Evolutionary conservation across 345 rosid genomes (phyloP), one percentile per base, ranked within the genome.

Genomic region (Hibiscus trionum): DNA sequence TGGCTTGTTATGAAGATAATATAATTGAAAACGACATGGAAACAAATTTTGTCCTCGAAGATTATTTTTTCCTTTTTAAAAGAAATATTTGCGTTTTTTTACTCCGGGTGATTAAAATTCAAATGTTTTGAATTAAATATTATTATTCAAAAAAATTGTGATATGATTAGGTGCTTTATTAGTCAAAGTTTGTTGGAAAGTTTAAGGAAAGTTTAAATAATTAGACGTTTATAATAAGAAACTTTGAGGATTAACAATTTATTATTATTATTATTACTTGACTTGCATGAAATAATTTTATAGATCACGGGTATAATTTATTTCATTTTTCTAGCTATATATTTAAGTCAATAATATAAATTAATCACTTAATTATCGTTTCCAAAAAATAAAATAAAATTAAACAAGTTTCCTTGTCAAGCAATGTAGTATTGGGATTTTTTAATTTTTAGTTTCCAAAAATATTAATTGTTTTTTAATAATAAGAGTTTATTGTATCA

Each of bases 171-270:
- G 60, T 68, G 31, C 17, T 2, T 15, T 67, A 4, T 15, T 15
- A 66, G 71, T 47, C 44, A 68, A 68, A 29, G 46, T n/a, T 66
- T 27, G 71, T 68, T 10, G 60, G 16, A n/a, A 29, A 31, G n/a
- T 50, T 68, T 46, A 42, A 50, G 10, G 26, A 53, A 29, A 68
- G 5, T 16, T 50, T 6, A n/a, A 50, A 29, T 26, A 26, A 27
- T 49, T 66, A 47, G 19, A 27, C 15, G 44, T 39, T 7, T 66
- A 9, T 47, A 67, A 27, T 49, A 15, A 14, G 24, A 24, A 44
- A 14, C 44, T 66, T 46, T 46, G 1, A 46, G 70, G 12, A 46
- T 46, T 65, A 65, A 19, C n/a, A 19, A 39, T 64, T 39, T n/a
- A 37, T 39, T 64, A 31, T 31, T 31, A 31, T 44, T 39, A 64